Conservation (phyloP, 306 rosid species). For the Begonia fuchsioides region DNA sequence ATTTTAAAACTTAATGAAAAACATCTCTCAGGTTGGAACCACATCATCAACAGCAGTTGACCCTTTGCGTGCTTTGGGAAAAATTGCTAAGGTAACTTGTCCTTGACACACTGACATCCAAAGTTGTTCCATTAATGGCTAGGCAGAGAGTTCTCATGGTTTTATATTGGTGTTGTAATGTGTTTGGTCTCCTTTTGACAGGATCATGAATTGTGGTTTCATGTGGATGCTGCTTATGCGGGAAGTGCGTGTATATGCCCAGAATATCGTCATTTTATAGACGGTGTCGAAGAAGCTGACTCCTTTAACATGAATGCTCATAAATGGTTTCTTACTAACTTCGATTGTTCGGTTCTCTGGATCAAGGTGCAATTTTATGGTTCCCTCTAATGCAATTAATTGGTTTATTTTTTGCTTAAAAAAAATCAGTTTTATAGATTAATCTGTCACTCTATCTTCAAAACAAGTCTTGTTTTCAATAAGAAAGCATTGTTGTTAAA, state of each 20-base stretch:
- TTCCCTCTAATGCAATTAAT: too few species aligned
- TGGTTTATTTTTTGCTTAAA: too few species aligned
- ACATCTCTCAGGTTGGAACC: conserved; percentile 60
- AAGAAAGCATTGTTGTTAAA: too few species aligned
- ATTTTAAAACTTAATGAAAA: neutral
- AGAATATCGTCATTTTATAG: conserved; percentile 62
- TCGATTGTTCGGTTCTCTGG: conserved; percentile 92
- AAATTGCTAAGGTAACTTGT: conserved; percentile 49
- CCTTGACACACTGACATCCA: too few species aligned
- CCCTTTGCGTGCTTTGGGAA: conserved; percentile 56
- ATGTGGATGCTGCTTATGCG: conserved; percentile 94
- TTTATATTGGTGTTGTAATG: neutral
- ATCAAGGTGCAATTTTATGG: conserved; percentile 37
- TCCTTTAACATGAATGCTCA: conserved; percentile 94
- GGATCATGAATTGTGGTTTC: conserved; percentile 73
- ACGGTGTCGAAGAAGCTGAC: conserved; percentile 84
- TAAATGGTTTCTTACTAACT: conserved; percentile 87
- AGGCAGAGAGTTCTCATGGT: too few species aligned
- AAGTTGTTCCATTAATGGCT: too few species aligned
- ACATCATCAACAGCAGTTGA: conserved; percentile 93
- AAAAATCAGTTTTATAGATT: too few species aligned
- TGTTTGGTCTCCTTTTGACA: conserved; percentile 15
- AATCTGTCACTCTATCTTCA: too few species aligned
- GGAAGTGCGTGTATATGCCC: conserved; percentile 98
- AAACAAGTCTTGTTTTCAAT: too few species aligned